A percentile compares a stretch with the other conserved stretches of the same genome.
Evolutionary conservation across 805 yeast genomes (phyloP).

Genomic region (Ogataea parapolymorpha): DNA sequence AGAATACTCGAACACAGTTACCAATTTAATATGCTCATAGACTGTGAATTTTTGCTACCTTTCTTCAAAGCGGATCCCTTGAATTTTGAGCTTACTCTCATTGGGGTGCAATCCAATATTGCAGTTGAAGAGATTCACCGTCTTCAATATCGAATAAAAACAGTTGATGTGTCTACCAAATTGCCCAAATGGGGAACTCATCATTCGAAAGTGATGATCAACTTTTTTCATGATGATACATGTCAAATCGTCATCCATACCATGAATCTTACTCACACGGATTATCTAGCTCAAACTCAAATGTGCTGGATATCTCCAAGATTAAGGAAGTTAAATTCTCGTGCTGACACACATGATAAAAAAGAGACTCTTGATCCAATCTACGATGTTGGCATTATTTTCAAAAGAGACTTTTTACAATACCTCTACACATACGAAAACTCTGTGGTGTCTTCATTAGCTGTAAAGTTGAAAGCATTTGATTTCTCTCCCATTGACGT

Average conservation of each 20-base stretch:
- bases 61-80: conserved; percentile 22
- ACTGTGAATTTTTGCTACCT: conserved; percentile 24
- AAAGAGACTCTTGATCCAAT: conserved; percentile 4
- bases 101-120: conserved; percentile 32
- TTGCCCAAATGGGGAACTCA: conserved; percentile 43
- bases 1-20: conserved; percentile 23
- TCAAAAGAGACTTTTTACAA: conserved; percentile 41
- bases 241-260: conserved; percentile 56
- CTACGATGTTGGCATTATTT: conserved; percentile 29
- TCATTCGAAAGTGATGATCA: conserved; percentile 68
- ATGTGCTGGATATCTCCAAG: conserved; percentile 63
- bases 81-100: conserved; percentile 24
- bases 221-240: conserved; percentile 44
- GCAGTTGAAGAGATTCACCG: conserved; percentile 33
- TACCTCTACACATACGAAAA: conserved; percentile 46
- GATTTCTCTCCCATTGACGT: conserved; percentile 49
- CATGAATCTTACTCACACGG: conserved; percentile 53
- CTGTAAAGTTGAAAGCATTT: conserved; percentile 30
- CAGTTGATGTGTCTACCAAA: conserved; percentile 29
- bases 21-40: conserved; percentile 35
- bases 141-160: conserved; percentile 18
- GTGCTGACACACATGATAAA: background rate
- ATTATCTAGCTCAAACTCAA: conserved; percentile 58
- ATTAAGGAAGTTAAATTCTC: conserved; percentile 15
- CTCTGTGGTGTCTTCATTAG: conserved; percentile 27